A percentile compares a stretch with the other conserved stretches of the same genome.
phyloP scores from a whole-genome alignment of 805 yeast genomes.

The Schwanniomyces yamadae region DNA sequence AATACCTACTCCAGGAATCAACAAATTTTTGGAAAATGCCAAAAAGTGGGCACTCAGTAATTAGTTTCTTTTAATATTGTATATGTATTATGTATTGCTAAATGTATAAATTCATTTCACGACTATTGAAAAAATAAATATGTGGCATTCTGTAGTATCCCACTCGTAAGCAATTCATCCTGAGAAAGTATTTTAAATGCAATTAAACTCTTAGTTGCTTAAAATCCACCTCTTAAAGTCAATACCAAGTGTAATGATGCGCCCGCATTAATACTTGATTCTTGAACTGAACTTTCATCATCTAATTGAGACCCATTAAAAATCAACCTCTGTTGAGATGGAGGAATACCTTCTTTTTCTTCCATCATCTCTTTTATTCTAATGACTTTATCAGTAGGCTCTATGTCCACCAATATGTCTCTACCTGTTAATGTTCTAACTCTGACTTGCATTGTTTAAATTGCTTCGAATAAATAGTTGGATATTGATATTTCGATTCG shows the following conservation, averaged over 20 bases:
- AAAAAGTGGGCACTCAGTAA: conserved; percentile 21
- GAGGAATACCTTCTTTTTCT: conserved; percentile 96
- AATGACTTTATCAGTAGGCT: conserved; percentile 62
- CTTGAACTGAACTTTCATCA: conserved; percentile 72
- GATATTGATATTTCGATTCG: background rate
- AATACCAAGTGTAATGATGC: conserved; percentile 85
- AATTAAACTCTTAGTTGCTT: too few relatives aligned
- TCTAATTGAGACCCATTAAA: conserved; percentile 90
- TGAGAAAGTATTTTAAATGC: too few relatives aligned
- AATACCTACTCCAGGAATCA: conserved; percentile 22
- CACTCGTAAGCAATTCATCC: too few relatives aligned
- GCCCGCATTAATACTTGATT: conserved; percentile 79
- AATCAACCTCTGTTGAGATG: conserved; percentile 89
- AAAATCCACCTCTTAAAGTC: conserved; percentile 84
- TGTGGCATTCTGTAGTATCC: too few relatives aligned
- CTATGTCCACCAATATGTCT: conserved; percentile 76
- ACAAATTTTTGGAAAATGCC: conserved; percentile 43
- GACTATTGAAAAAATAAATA: too few relatives aligned
- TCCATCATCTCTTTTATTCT: conserved; percentile 89
- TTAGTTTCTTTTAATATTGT: background rate
- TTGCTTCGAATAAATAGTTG: background rate
- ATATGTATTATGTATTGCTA: background rate
- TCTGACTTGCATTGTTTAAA: conserved; percentile 56
- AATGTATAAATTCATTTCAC: too few relatives aligned
- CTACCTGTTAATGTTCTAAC: conserved; percentile 81